These are phyloP conservation scores for Trichoderma guizhouense DNA, from an alignment of 2,329 filamentous ascomycete species.

Conservation along the genomic window DNA sequence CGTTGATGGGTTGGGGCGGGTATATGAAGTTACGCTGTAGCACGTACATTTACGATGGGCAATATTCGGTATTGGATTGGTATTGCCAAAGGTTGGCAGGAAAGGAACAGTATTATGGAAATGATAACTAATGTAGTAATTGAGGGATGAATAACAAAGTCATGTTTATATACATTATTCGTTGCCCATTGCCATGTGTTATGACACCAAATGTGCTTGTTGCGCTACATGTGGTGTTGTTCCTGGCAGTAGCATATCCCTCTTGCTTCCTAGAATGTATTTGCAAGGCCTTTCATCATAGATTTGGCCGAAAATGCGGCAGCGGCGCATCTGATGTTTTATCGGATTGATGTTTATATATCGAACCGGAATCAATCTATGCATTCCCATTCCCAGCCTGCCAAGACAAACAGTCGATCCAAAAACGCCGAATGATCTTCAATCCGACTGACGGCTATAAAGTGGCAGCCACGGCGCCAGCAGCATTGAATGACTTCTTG, in stretches of 20 bases:
- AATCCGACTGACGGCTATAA: slow-evolving; percentile 35
- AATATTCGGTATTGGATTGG: slow-evolving; percentile 10
- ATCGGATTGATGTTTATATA: neutral
- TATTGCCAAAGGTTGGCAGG: neutral
- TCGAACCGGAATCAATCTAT: neutral
- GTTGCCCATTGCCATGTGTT: neutral
- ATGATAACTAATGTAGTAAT: slow-evolving; percentile 16
- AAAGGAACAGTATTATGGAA: slow-evolving; percentile 1
- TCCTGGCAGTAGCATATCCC: neutral
- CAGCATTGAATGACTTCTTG: slow-evolving; percentile 60
- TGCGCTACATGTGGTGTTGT: neutral
- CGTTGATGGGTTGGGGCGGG: neutral
- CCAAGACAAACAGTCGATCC: neutral
- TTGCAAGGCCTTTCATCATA: neutral
- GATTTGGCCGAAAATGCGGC: neutral
- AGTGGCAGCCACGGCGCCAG: slow-evolving; percentile 57
- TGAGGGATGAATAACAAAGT: neutral
- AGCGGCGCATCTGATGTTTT: neutral
- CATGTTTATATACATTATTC: neutral
- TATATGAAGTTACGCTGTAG: slow-evolving; percentile 11
- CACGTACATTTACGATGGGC: slow-evolving; percentile 14
- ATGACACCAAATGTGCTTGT: neutral
- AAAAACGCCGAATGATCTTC: neutral
- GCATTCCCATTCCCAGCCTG: neutral
- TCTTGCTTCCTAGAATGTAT: neutral